Conservation (phyloP, 1,139 yeast species). For the Sugiyamaella neomexicana region DNA sequence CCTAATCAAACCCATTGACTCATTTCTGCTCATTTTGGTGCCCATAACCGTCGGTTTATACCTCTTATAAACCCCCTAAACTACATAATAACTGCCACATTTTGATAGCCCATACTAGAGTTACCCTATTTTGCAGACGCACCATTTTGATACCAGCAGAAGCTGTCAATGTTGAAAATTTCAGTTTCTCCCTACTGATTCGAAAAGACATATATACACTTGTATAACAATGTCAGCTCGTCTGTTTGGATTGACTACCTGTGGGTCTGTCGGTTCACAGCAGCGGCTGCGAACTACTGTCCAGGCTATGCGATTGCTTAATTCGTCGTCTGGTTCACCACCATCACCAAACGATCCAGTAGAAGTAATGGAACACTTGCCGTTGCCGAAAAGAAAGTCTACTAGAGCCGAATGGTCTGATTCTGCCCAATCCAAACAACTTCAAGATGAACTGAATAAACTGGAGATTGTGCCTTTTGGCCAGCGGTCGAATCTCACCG, state of each 20-base stretch:
- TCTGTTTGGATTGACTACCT: slow-evolving; percentile 1
- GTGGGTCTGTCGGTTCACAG: neutral
- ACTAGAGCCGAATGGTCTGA: slow-evolving; percentile 21
- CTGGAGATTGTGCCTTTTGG: slow-evolving; percentile 34
- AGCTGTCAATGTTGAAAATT: neutral
- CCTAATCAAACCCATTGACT: too few relatives aligned
- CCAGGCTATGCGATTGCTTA: neutral
- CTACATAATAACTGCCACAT: neutral
- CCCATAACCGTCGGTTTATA: too few relatives aligned
- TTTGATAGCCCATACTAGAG: neutral
- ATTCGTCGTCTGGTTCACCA: neutral
- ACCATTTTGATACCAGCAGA: too few relatives aligned
- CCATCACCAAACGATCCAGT: neutral
- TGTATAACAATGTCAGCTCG: slow-evolving; percentile 7
- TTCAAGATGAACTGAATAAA: slow-evolving; percentile 27
- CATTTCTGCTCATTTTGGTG: too few relatives aligned
- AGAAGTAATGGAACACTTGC: slow-evolving; percentile 18
- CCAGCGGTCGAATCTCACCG: slow-evolving; percentile 47
- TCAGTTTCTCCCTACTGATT: too few relatives aligned
- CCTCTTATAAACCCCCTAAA: neutral
- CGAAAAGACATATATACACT: too few relatives aligned
- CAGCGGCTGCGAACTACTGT: neutral
- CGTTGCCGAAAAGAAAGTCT: slow-evolving; percentile 21
- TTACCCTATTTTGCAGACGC: slow-evolving; percentile 8
- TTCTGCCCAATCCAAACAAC: slow-evolving; percentile 22